Evolutionary conservation across 306 rosid genomes (phyloP), one percentile per base, ranked within the genome.

Genomic region (Canavalia ensiformis): DNA sequence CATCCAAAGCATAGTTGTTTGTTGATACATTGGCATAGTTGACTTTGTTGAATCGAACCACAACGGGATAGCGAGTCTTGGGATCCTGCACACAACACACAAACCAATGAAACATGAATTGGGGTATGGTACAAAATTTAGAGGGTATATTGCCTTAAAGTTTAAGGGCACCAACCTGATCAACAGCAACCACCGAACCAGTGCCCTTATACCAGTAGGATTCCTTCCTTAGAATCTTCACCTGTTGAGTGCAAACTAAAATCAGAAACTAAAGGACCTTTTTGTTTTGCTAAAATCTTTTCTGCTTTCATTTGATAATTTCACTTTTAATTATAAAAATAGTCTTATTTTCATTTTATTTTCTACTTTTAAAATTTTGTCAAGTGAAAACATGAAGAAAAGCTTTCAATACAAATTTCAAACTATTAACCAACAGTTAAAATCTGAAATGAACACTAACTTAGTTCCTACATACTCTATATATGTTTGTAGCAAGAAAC

Each of bases 1-100:
- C 97, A 80, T 92, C 97, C 93, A 92, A 85, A 10, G 97, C 97
- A 79, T 90, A 92, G 90, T 92, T 92, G 90, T 92, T 92, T 76
- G 97, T 92, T 45, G 97, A 92, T 82, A 92, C 93, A 58, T 91
- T 92, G 63, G 97, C 97, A 57, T 92, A 92, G 87, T 92, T 90
- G 54, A 92, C 97, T 80, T 92, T 92, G 87, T 82, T 81, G 91
- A 92, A 92, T 72, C 97, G 85, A 84, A 92, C 97, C 75, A 92
- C 97, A 5, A 92, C 97, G 35, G 97, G 97, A 85, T 92, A 92
- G 18, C 97, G 91, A 72, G 82, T 88, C 76, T 89, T 92, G 28
- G 97, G 95, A 34, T 92, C 97, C 97, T 92, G 86, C 75, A 31
- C 56, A 68, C 63, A 56, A 65, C 3, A 78, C 1, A 81, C 9